Evolutionary conservation across 805 yeast species (phyloP).

Genomic region (Schwanniomyces sp.): DNA sequence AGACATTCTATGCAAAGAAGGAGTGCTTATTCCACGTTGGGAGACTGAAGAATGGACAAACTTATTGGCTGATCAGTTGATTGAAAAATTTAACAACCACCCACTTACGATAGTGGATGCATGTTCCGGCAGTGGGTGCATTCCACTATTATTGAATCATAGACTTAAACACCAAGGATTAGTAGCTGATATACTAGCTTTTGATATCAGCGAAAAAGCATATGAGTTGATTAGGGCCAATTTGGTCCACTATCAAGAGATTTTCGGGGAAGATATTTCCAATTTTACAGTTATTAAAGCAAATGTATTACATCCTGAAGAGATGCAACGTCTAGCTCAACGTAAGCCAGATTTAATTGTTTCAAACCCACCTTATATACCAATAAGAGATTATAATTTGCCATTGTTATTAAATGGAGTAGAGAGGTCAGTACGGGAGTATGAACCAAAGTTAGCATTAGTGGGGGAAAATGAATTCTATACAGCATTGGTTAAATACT

Average conservation of each 20-base stretch:
- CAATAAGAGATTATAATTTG: conserved; percentile 40
- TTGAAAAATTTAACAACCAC: not conserved
- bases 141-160: conserved; percentile 53
- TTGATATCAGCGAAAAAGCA: conserved; percentile 61
- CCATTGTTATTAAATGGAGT: conserved; percentile 39
- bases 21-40: conserved; percentile 87
- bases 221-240: conserved; percentile 51
- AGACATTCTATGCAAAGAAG: conserved; percentile 55
- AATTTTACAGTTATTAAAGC: conserved; percentile 10
- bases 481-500: conserved; percentile 47
- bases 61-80: conserved; percentile 31
- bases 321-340: not conserved
- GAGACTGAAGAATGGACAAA: conserved; percentile 92
- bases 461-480: conserved; percentile 77
- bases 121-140: conserved; percentile 90
- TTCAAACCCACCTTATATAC: conserved; percentile 93
- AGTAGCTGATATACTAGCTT: conserved; percentile 34
- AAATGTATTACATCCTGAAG: conserved; percentile 11
- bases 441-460: conserved; percentile 81
- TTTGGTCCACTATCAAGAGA: conserved; percentile 9
- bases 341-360: conserved; percentile 51
- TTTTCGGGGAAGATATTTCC: not conserved
- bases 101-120: conserved; percentile 54
- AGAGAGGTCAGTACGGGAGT: conserved; percentile 61
- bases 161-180: conserved; percentile 9